These are phyloP conservation scores for Boletus vermiculosoides DNA, from an alignment of 768 basidiomycete species.

Conservation along the genomic window DNA sequence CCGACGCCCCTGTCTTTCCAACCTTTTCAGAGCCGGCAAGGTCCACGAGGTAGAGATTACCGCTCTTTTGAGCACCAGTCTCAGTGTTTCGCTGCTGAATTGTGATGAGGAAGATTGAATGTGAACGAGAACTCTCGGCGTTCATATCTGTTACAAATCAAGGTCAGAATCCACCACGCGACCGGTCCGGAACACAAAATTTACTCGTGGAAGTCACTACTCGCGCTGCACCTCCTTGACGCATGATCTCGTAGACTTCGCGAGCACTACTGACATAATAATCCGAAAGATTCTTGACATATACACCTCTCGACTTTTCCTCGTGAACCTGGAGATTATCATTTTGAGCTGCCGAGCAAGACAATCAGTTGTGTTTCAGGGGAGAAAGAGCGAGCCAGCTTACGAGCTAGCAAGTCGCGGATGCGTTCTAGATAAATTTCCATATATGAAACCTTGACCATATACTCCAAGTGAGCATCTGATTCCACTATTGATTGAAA, in stretches of 20 bases:
- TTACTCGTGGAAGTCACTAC: slow-evolving; percentile 93
- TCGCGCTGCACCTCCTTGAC: slow-evolving; percentile 87
- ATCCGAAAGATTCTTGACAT: slow-evolving; percentile 96
- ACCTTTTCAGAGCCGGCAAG: slow-evolving; percentile 99
- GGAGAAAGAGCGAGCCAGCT: slow-evolving; percentile 30
- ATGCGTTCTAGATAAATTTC: slow-evolving; percentile 98
- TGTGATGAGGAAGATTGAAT: slow-evolving; percentile 97
- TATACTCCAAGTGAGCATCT: slow-evolving; percentile 92
- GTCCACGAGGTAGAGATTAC: slow-evolving; percentile 96
- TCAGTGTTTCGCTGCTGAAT: slow-evolving; percentile 97
- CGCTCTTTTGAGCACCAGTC: slow-evolving; percentile 92
- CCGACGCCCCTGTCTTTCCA: slow-evolving; percentile 98
- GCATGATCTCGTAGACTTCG: slow-evolving; percentile 99
- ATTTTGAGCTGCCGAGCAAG: slow-evolving; percentile 69
- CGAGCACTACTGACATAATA: slow-evolving; percentile 95
- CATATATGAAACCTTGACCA: slow-evolving; percentile 99
- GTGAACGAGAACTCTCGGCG: slow-evolving; percentile 97
- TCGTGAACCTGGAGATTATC: slow-evolving; percentile 99
- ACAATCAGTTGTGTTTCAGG: slow-evolving; percentile 4
- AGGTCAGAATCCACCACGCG: background rate
- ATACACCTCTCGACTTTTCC: slow-evolving; percentile 95
- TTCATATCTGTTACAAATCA: slow-evolving; percentile 80
- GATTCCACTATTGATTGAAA: slow-evolving; percentile 97
- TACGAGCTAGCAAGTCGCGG: slow-evolving; percentile 92
- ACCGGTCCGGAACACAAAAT: slow-evolving; percentile 29